Evolutionary conservation across 1,139 yeast species (phyloP).

Genomic region (Pneumocystis sp.): DNA sequence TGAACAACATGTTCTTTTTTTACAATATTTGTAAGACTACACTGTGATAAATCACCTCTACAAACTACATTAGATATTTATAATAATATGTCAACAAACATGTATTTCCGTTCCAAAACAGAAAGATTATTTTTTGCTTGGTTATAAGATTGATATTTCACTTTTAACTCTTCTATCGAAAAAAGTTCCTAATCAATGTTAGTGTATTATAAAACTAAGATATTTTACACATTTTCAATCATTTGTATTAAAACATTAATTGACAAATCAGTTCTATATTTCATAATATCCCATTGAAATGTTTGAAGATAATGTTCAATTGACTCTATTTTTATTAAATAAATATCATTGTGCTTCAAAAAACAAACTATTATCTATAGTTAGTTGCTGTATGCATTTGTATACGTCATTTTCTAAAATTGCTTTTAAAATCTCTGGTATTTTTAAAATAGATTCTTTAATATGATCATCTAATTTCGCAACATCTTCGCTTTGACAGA

Average conservation of each 20-base stretch:
- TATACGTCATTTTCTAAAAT: conserved; percentile 36
- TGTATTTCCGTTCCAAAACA: conserved; percentile 82
- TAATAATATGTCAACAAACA: conserved; percentile 19
- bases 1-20: conserved; percentile 70
- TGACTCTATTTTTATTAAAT: conserved; percentile 17
- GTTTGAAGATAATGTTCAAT: conserved; percentile 51
- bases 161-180: conserved; percentile 68
- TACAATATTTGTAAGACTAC: conserved; percentile 80
- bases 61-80: background rate
- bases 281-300: conserved; percentile 76
- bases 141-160: conserved; percentile 53
- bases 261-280: conserved; percentile 73
- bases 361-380: conserved; percentile 33
- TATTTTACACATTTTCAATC: conserved; percentile 33
- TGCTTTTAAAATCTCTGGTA: conserved; percentile 50
- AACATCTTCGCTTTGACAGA: conserved; percentile 80
- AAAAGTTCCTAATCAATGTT: conserved; percentile 46
- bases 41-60: conserved; percentile 74
- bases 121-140: conserved; percentile 69
- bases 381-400: conserved; percentile 33
- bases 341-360: background rate
- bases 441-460: conserved; percentile 51
- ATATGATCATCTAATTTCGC: conserved; percentile 66
- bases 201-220: background rate
- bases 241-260: conserved; percentile 57